Evolutionary conservation across 805 yeast genomes (phyloP).

Genomic region (Lipomyces kockii): DNA sequence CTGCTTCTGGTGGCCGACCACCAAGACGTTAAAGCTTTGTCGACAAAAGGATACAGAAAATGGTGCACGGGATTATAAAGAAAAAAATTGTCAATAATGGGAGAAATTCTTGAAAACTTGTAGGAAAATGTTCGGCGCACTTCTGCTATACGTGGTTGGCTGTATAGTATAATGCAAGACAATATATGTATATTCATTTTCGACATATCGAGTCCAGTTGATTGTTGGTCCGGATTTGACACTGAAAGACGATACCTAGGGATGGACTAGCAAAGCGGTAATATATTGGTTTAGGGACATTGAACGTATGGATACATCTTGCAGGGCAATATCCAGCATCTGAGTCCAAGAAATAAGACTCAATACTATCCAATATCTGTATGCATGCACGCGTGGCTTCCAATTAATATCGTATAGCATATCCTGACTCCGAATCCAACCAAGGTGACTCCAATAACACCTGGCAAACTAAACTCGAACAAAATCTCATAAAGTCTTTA

Average conservation of each 20-base stretch:
- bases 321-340: neutral
- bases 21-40: constrained; percentile 5
- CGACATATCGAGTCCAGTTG: neutral
- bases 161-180: constrained; percentile 1
- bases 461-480: neutral
- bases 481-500: neutral
- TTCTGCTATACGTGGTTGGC: neutral
- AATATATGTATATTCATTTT: neutral
- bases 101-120: neutral
- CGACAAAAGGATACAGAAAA: neutral
- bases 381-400: neutral
- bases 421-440: neutral
- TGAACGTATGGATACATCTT: neutral
- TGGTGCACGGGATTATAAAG: neutral
- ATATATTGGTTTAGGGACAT: neutral
- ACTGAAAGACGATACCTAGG: neutral
- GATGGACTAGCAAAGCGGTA: neutral
- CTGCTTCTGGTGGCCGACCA: constrained; percentile 48
- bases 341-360: neutral
- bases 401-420: neutral
- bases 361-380: neutral
- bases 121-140: constrained; percentile 1
- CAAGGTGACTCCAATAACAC: neutral
- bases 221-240: neutral
- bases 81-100: neutral